Base-by-base conservation (phyloP, 768 basidiomycete species). In the Phlebiopsis flavidoalba region DNA sequence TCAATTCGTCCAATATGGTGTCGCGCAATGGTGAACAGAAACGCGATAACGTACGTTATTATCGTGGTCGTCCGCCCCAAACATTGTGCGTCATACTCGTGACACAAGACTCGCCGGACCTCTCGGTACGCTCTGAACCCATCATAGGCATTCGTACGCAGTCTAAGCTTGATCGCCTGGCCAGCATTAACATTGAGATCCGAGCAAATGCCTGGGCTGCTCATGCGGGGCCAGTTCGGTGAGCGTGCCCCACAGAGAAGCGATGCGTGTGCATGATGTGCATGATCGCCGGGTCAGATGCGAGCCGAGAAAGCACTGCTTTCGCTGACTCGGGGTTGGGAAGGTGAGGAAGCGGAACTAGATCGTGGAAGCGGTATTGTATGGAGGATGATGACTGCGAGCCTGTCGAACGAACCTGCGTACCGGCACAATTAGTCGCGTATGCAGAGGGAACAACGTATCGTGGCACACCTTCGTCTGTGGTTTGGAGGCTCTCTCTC, bases 201-300 rank as follows among this genome's bases (percentile, higher is more conserved):
- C 90, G 3, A 89, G 77, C 10, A 91, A 71, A 31, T 82, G 59
- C 24, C n/a, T n/a, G n/a, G 89, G 88, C 60, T 87, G 80, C 67
- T 91, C 89, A 60, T 89, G 88, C 0, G 89, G 89, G 15, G 88
- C 89, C 17, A 92, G 82, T 71, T 92, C 89, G 1, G 89, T 91
- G 48, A 91, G 75, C 2, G 87, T 62, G 0, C 85, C n/a, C 85
- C 5, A 92, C 88, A 0, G 83, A 77, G 64, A 89, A 85, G 60
- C 83, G 70, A 71, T 92, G 88, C 62, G 76, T 77, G 63, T 79
- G 80, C 89, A 92, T 91, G 59, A 92, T 70, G 68, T 88, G 83
- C 21, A 71, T 75, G 51, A 91, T 87, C 0, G 87, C 88, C 5
- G 85, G 83, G 66, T 93, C 90, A n/a, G 81, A 75, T 8, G 89